These are phyloP conservation scores for Candida montana DNA, from an alignment of 805 yeast genomes.

Conservation along the genomic window DNA sequence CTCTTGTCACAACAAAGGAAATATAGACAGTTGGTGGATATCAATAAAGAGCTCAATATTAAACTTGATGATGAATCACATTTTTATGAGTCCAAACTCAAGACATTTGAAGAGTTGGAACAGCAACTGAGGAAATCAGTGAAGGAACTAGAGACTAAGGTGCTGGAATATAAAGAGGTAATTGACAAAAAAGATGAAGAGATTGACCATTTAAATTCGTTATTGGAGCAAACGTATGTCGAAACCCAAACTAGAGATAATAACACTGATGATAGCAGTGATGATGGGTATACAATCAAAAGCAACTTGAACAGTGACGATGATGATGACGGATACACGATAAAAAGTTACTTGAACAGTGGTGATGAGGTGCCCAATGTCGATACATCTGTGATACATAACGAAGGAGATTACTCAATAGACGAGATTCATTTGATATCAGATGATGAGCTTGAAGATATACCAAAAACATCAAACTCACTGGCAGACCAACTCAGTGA, in stretches of 20 bases:
- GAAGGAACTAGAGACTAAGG: not conserved
- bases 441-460: constrained; percentile 1
- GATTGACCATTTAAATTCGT: constrained; percentile 14
- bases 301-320: no score
- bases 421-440: not conserved
- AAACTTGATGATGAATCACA: constrained; percentile 14
- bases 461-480: not conserved
- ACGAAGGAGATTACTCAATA: not conserved
- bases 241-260: not conserved
- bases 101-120: constrained; percentile 14
- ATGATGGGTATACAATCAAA: not conserved
- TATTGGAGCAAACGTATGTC: constrained; percentile 11
- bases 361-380: not conserved
- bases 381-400: not conserved
- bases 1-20: constrained; percentile 10
- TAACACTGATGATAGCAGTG: constrained; percentile 10
- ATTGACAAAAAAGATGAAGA: constrained; percentile 12
- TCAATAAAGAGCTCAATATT: constrained; percentile 12
- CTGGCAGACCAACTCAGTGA: constrained; percentile 9
- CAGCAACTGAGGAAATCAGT: constrained; percentile 8
- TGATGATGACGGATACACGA: no score
- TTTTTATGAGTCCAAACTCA: constrained; percentile 14
- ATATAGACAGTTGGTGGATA: constrained; percentile 8
- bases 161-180: not conserved
- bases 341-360: no score